These are phyloP conservation scores for Globisporangium iwayamae DNA, from an alignment of 352 stramenopile species.

Conservation along the genomic window DNA sequence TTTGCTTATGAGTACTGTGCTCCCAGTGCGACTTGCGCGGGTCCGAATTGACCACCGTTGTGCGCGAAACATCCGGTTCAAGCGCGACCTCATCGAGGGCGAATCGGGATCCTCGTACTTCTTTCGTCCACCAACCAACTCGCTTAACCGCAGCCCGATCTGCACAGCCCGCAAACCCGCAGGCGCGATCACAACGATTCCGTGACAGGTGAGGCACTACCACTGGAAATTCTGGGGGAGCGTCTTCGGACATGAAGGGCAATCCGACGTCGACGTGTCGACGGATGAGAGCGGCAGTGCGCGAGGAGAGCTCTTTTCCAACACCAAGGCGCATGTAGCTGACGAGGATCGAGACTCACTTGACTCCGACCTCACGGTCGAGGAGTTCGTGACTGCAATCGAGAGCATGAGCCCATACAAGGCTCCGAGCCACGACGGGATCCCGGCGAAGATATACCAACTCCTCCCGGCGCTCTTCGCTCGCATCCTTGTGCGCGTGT, in stretches of 20 bases:
- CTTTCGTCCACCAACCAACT: not conserved
- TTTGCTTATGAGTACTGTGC: too few relatives aligned
- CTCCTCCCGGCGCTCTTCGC: not conserved
- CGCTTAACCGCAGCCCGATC: not conserved
- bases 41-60: too few relatives aligned
- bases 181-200: not conserved
- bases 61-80: not conserved
- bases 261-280: not conserved
- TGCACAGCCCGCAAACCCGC: not conserved
- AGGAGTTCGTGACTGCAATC: not conserved
- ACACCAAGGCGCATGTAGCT: not conserved
- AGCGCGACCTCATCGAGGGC: not conserved
- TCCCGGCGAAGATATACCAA: not conserved
- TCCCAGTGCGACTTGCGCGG: too few relatives aligned
- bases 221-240: not conserved
- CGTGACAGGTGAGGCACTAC: not conserved
- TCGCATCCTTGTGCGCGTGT: not conserved
- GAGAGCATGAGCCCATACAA: conserved; percentile 1
- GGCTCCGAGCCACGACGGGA: not conserved
- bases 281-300: not conserved
- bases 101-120: not conserved
- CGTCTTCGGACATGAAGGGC: not conserved
- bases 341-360: not conserved
- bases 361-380: not conserved
- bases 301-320: not conserved